These are phyloP conservation scores for Cryphonectria parasitica DNA, from an alignment of 2,329 filamentous ascomycete species.

Conservation along the genomic window DNA sequence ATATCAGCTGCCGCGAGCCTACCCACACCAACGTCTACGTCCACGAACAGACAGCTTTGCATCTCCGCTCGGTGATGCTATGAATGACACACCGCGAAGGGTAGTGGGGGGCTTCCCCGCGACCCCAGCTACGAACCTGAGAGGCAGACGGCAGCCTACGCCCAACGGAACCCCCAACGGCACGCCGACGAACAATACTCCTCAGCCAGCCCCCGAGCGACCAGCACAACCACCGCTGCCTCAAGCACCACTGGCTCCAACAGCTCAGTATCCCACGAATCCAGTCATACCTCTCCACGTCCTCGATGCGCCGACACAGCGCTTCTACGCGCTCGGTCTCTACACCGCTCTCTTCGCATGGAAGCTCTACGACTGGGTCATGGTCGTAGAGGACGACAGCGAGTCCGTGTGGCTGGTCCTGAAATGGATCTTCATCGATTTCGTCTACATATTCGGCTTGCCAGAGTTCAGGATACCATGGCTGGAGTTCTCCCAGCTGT, in stretches of 20 bases:
- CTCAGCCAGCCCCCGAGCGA: slow-evolving; percentile 11
- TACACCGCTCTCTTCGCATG: slow-evolving; percentile 78
- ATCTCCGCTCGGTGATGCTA: slow-evolving; percentile 27
- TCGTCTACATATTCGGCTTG: slow-evolving; percentile 82
- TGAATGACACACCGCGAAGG: slow-evolving; percentile 29
- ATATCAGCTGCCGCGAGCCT: slow-evolving; percentile 30
- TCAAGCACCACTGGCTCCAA: slow-evolving; percentile 52
- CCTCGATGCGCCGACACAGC: slow-evolving; percentile 88
- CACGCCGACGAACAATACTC: slow-evolving; percentile 5
- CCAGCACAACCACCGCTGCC: slow-evolving; percentile 16
- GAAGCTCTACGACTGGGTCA: slow-evolving; percentile 85
- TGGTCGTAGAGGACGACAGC: slow-evolving; percentile 77
- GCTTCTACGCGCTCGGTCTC: slow-evolving; percentile 81
- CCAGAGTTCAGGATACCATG: slow-evolving; percentile 91
- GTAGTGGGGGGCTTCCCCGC: slow-evolving; percentile 29
- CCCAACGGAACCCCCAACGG: slow-evolving; percentile 9
- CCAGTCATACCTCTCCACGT: slow-evolving; percentile 82
- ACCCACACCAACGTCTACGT: slow-evolving; percentile 13
- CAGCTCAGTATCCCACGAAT: slow-evolving; percentile 37
- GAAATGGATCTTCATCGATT: slow-evolving; percentile 92
- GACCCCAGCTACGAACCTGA: slow-evolving; percentile 30
- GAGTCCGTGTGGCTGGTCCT: slow-evolving; percentile 89
- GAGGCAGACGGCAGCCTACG: slow-evolving; percentile 27
- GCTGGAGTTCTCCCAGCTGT: slow-evolving; percentile 85
- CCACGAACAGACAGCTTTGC: slow-evolving; percentile 4